Base-by-base conservation (phyloP, 2,329 filamentous ascomycete genomes). In the Ophiostoma ips region DNA sequence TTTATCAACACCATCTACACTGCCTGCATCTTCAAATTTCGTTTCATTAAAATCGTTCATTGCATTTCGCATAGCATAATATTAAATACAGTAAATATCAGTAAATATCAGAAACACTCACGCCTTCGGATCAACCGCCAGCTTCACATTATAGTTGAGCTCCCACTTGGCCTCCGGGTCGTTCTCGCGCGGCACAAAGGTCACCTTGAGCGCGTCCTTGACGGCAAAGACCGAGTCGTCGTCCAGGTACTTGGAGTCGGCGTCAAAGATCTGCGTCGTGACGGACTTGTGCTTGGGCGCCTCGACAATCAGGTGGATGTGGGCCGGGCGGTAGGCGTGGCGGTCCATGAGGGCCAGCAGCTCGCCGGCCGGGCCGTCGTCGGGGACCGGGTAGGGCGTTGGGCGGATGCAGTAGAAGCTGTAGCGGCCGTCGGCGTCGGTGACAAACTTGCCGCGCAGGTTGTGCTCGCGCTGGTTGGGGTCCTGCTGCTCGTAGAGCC, bases 401-500 rank as follows among this genome's bases (percentile, higher is more conserved):
- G 79, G 79, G 11, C 75, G 68, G 46, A 82, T 58, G 56, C 76
- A 79, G 61, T 80, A 78, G 52, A 79, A 69, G 1, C 67, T 71
- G 61, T 84, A 87, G 15, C 69, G 67, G 1, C 84, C 83, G 19
- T 82, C 67, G 5, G 68, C 67, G 53, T 83, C 1, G 7, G 56
- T 55, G 7, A 53, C 44, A 24, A 57, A 56, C 31, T 56, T 56
- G 16, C 56, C 56, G 1, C 56, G 51, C 44, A 57, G 41, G 31
- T 57, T 57, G 34, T 50, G 24, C 30, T 56, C 56, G 18, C 35
- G 36, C 52, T 57, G 56, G 1, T 46, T 30, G 1, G 47, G 68
- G 56, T 88, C 84, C 64, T 88, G 84, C 64, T 87, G 83, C 66
- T 87, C 83, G 56, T 83, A 82, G 59, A 71, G 59, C 9, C 68